Percentiles rank a stretch among this genome's conserved stretches.
Evolutionary conservation across 129 eudicot genomes (phyloP).

Genomic region (Saussurea involucrata): DNA sequence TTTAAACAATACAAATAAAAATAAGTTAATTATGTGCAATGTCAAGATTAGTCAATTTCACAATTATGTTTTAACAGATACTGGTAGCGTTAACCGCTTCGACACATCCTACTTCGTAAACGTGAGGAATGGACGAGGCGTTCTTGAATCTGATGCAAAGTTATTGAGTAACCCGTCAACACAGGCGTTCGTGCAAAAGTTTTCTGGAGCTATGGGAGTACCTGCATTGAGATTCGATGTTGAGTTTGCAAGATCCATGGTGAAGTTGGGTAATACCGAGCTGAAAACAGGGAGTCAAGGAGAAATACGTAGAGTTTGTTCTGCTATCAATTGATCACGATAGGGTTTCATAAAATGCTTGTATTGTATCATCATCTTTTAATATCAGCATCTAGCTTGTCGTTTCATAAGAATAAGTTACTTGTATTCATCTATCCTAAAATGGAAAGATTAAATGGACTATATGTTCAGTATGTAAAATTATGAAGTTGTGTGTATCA

Average conservation of each 20-base stretch:
- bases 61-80: too few relatives aligned
- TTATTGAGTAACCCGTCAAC: conserved; percentile 41
- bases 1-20: too few relatives aligned
- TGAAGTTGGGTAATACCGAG: conserved; percentile 51
- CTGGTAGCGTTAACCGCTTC: conserved; percentile 30
- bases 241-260: conserved; percentile 56
- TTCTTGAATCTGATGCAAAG: conserved; percentile 53
- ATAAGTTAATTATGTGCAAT: too few relatives aligned
- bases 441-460: neutral
- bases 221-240: conserved; percentile 30
- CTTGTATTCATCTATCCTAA: neutral
- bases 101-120: conserved; percentile 43
- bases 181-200: conserved; percentile 26
- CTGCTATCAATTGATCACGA: conserved; percentile 33
- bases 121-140: conserved; percentile 42
- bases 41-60: too few relatives aligned
- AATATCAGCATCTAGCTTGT: neutral
- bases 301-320: conserved; percentile 55
- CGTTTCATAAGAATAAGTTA: neutral
- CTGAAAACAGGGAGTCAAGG: conserved; percentile 49
- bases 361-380: neutral
- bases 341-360: neutral
- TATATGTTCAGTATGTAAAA: neutral
- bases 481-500: neutral
- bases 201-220: conserved; percentile 40